Evolutionary conservation across 1,284 basidiomycete genomes (phyloP).

Genomic region (Tausonia pullulans): DNA sequence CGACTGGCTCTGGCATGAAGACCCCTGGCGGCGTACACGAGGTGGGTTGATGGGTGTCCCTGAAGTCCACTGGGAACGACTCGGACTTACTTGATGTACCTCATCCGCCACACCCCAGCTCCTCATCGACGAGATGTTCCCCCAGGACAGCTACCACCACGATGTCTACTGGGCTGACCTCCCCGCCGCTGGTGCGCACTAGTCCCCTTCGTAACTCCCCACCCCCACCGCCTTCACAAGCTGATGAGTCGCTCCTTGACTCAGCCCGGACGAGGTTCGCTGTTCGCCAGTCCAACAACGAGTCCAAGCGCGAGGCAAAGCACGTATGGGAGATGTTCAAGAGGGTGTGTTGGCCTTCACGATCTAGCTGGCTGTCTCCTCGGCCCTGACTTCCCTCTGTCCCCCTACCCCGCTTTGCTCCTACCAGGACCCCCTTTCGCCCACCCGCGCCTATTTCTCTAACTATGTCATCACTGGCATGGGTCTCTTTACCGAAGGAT

Average conservation of each 20-base stretch:
- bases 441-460: slow-evolving; percentile 37
- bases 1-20: neutral
- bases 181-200: slow-evolving; percentile 23
- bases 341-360: slow-evolving; percentile 21
- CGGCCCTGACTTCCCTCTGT: neutral
- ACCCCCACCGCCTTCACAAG: neutral
- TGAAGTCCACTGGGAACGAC: neutral
- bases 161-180: slow-evolving; percentile 34
- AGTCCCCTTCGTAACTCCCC: neutral
- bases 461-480: slow-evolving; percentile 43
- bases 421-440: slow-evolving; percentile 27
- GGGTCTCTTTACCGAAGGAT: slow-evolving; percentile 41
- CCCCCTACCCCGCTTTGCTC: neutral
- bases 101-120: neutral
- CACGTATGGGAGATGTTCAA: slow-evolving; percentile 41
- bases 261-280: slow-evolving; percentile 33
- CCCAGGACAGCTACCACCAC: slow-evolving; percentile 12
- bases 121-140: slow-evolving; percentile 14
- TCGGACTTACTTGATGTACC: neutral
- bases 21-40: neutral
- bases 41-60: neutral
- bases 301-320: slow-evolving; percentile 37
- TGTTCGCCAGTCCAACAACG: slow-evolving; percentile 36
- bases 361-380: neutral
- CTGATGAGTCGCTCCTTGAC: neutral